Evolutionary conservation across 2,329 filamentous ascomycete species (phyloP).

Genomic region (Colletotrichum filicis): DNA sequence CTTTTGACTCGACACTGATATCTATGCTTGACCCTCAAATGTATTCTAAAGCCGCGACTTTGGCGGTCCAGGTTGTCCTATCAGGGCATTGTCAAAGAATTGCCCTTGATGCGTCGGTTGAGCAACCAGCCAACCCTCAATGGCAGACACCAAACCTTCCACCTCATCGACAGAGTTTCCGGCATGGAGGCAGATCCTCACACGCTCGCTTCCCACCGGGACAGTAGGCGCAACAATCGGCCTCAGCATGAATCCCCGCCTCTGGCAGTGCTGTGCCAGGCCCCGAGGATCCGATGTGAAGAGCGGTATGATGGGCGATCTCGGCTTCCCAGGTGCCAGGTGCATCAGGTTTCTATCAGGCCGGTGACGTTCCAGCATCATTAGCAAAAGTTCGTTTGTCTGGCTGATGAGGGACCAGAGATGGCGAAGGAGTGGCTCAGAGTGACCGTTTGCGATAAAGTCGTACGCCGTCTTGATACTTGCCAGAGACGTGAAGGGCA

Average conservation of each 20-base stretch:
- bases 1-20: not conserved
- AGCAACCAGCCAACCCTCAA: constrained; percentile 57
- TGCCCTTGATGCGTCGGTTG: not conserved
- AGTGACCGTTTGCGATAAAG: constrained; percentile 62
- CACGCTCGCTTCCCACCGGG: constrained; percentile 69
- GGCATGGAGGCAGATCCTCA: constrained; percentile 76
- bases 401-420: constrained; percentile 58
- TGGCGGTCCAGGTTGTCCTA: not conserved
- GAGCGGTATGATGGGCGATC: constrained; percentile 73
- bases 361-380: constrained; percentile 42
- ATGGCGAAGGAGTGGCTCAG: constrained; percentile 48
- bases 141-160: constrained; percentile 59
- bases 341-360: constrained; percentile 44
- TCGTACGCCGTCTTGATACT: constrained; percentile 68
- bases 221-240: constrained; percentile 78
- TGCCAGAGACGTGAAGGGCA: constrained; percentile 70
- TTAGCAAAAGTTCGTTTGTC: constrained; percentile 55
- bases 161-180: constrained; percentile 70
- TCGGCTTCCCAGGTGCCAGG: constrained; percentile 49
- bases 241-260: constrained; percentile 67
- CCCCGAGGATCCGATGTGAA: constrained; percentile 67
- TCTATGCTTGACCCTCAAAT: not conserved
- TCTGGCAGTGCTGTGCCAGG: constrained; percentile 70
- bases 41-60: constrained; percentile 15
- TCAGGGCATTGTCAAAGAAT: not conserved